phyloP scores from a whole-genome alignment of 75 land plant species.

The Sequoia sempervirens region DNA sequence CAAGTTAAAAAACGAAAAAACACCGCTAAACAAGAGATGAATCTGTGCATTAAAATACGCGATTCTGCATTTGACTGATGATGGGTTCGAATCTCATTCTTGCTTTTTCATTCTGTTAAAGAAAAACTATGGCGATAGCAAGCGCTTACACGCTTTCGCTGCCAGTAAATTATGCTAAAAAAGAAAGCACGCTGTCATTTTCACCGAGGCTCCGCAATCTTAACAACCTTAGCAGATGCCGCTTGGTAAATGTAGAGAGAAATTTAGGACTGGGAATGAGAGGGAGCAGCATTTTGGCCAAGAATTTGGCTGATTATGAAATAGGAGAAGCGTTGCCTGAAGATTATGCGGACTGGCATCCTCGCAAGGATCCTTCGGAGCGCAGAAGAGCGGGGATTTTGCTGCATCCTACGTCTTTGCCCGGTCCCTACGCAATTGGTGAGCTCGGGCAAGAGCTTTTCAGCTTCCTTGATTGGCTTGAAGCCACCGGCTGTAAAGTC shows the following conservation, averaged over 20 bases:
- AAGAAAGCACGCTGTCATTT: neutral
- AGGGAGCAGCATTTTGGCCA: neutral
- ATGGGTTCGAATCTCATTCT: neutral
- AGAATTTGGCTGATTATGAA: neutral
- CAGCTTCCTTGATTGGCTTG: slow-evolving; percentile 82
- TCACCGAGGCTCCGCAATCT: neutral
- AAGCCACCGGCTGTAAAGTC: slow-evolving; percentile 66
- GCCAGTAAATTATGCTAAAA: neutral
- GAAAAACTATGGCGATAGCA: neutral
- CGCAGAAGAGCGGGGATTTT: slow-evolving; percentile 80
- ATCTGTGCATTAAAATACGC: neutral
- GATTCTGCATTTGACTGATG: neutral
- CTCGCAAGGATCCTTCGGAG: slow-evolving; percentile 30
- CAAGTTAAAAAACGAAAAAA: neutral
- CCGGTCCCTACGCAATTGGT: slow-evolving; percentile 80
- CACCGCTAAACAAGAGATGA: neutral
- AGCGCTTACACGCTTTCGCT: neutral
- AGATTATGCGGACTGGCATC: slow-evolving; percentile 54
- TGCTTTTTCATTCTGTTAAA: neutral
- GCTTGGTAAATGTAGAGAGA: neutral
- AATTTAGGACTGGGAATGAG: neutral
- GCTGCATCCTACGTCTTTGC: slow-evolving; percentile 89
- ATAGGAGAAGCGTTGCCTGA: slow-evolving; percentile 68
- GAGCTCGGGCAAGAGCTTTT: slow-evolving; percentile 75
- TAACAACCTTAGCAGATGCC: neutral